phyloP scores from a whole-genome alignment of 164 flowering plant species.

The Nymphaea colorata region DNA sequence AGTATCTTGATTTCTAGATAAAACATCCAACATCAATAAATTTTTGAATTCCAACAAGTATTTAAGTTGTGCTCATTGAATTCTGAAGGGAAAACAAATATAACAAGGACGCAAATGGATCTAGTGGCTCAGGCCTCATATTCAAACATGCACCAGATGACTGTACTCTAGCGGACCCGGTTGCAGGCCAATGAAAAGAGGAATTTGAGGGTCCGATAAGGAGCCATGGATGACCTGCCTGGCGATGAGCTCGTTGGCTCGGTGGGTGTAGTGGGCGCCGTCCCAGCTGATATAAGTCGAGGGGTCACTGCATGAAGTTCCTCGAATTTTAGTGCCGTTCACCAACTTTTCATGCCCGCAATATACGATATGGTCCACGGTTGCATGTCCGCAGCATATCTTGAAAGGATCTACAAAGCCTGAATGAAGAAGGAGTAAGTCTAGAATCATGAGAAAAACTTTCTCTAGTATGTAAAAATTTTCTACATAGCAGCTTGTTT shows the following conservation, averaged over 20 bases:
- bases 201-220: constrained; percentile 29
- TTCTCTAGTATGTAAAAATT: too few relatives aligned
- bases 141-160: too few relatives aligned
- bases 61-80: too few relatives aligned
- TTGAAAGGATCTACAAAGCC: constrained; percentile 50
- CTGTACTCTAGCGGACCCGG: not conserved
- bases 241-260: constrained; percentile 45
- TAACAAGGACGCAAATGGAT: too few relatives aligned
- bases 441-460: too few relatives aligned
- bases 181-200: constrained; percentile 14
- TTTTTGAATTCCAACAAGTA: too few relatives aligned
- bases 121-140: too few relatives aligned
- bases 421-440: constrained; percentile 7
- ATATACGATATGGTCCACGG: constrained; percentile 14
- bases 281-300: constrained; percentile 63
- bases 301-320: constrained; percentile 40
- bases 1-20: too few relatives aligned
- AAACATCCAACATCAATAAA: too few relatives aligned
- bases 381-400: constrained; percentile 37
- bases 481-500: too few relatives aligned
- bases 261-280: constrained; percentile 55
- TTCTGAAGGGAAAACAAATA: too few relatives aligned
- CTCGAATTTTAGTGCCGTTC: constrained; percentile 44
- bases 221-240: constrained; percentile 30
- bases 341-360: constrained; percentile 33